Evolutionary conservation across 148 eudicot species (phyloP).

Genomic region (Oxyria digyna): DNA sequence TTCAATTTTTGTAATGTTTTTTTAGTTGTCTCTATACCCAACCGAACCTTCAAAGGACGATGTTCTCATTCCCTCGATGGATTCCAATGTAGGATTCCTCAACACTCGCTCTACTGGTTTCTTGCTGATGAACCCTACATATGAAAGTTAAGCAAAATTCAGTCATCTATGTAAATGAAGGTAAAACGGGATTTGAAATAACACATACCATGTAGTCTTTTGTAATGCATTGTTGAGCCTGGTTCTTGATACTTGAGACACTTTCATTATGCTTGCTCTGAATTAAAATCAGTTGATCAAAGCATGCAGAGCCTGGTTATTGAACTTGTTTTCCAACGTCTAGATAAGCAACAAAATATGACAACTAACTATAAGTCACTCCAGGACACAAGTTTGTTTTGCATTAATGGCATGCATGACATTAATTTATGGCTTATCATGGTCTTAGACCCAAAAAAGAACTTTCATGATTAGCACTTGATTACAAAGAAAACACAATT

Average conservation of each 20-base stretch:
- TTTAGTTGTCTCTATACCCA: slow-evolving; percentile 7
- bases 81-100: slow-evolving; percentile 47
- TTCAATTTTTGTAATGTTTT: slow-evolving; percentile 20
- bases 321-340: too few relatives aligned
- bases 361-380: too few relatives aligned
- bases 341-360: too few relatives aligned
- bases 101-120: slow-evolving; percentile 24
- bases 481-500: background rate
- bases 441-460: too few relatives aligned
- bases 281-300: slow-evolving; percentile 33
- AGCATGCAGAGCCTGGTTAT: slow-evolving; percentile 26
- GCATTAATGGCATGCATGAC: too few relatives aligned
- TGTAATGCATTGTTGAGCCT: slow-evolving; percentile 38
- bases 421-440: too few relatives aligned
- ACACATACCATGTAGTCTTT: slow-evolving; percentile 58
- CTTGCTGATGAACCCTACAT: slow-evolving; percentile 39
- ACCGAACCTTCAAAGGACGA: slow-evolving; percentile 14
- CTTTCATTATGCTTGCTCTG: slow-evolving; percentile 28
- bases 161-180: background rate
- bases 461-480: background rate
- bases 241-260: slow-evolving; percentile 30
- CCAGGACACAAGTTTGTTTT: too few relatives aligned
- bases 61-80: slow-evolving; percentile 67
- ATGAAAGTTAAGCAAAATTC: slow-evolving; percentile 6
- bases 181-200: background rate